Percentiles rank a stretch among this genome's conserved stretches.
These are phyloP conservation scores for Castanea sativa DNA, from an alignment of 306 rosid species.

Conservation along the genomic window DNA sequence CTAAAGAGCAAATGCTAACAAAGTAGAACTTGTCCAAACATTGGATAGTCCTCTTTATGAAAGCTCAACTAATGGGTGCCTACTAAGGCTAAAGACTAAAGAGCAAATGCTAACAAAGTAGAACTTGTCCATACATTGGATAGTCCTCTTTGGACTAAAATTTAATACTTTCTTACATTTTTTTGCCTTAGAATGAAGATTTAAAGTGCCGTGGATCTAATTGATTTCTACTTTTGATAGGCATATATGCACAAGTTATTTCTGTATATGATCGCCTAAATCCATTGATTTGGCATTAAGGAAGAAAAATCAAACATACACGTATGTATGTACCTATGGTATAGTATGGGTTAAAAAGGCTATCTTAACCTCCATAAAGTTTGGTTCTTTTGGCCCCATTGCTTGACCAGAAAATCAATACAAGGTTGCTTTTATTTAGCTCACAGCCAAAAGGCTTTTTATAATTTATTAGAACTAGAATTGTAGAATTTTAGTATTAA, in stretches of 20 bases:
- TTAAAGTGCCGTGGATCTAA: constrained; percentile 11
- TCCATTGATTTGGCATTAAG: neutral
- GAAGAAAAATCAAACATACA: too few relatives aligned
- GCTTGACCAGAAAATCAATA: too few relatives aligned
- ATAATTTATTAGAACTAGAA: too few relatives aligned
- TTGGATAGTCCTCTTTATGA: neutral
- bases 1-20: constrained; percentile 16
- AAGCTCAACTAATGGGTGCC: constrained; percentile 26
- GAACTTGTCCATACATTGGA: neutral
- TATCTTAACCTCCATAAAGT: too few relatives aligned
- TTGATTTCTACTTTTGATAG: neutral
- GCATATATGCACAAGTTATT: neutral
- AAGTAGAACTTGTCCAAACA: neutral
- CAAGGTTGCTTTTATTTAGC: too few relatives aligned
- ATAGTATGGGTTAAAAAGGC: too few relatives aligned
- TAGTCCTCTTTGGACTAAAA: constrained; percentile 1
- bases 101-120: constrained; percentile 8
- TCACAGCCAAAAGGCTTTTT: too few relatives aligned
- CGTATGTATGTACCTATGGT: too few relatives aligned
- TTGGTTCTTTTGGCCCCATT: too few relatives aligned
- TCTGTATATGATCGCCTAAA: neutral
- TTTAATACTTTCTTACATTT: constrained; percentile 19
- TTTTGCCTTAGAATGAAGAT: neutral
- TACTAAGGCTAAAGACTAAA: constrained; percentile 27
- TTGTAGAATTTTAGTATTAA: too few relatives aligned